Percentiles rank a stretch among this genome's conserved stretches.
Conservation (phyloP, 2,329 filamentous ascomycete species). For the Allantophomopsis cytisporea region DNA sequence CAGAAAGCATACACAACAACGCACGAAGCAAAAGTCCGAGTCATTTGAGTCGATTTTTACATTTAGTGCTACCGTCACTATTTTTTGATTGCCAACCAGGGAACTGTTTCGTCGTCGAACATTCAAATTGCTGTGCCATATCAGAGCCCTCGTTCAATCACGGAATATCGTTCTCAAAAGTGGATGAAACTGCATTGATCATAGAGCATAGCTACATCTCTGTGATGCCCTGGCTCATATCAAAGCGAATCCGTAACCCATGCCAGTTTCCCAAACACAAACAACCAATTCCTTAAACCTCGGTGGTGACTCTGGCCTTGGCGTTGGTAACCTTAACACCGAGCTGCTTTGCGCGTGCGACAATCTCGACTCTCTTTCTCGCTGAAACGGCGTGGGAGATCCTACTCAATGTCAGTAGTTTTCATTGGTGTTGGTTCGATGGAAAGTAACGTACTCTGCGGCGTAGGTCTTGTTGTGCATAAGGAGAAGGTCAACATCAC, state of each 20-base stretch:
- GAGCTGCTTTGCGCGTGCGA: conserved; percentile 92
- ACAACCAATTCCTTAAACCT: conserved; percentile 44
- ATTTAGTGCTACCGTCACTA: too few relatives aligned
- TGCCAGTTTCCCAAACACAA: conserved; percentile 18
- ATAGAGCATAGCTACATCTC: conserved; percentile 18
- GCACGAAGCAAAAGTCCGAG: too few relatives aligned
- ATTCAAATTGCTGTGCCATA: too few relatives aligned
- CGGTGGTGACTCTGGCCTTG: conserved; percentile 97
- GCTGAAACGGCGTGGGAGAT: conserved; percentile 97
- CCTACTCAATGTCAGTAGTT: conserved; percentile 38
- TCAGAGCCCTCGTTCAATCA: too few relatives aligned
- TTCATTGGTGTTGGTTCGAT: conserved; percentile 2
- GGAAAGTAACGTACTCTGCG: conserved; percentile 65
- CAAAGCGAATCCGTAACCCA: conserved; percentile 17
- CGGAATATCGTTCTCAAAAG: too few relatives aligned
- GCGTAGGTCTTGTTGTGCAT: conserved; percentile 99
- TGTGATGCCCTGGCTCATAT: conserved; percentile 16
- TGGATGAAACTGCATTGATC: conserved; percentile 7
- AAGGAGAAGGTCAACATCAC: conserved; percentile 91
- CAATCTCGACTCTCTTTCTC: conserved; percentile 96
- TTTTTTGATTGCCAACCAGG: too few relatives aligned
- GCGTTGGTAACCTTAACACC: conserved; percentile 99
- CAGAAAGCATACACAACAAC: too few relatives aligned
- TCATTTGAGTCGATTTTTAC: too few relatives aligned
- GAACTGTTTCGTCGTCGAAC: too few relatives aligned